These are phyloP conservation scores for Dictyostelium firmibasis DNA, from an alignment of 78 protist genomes.

Conservation along the genomic window DNA sequence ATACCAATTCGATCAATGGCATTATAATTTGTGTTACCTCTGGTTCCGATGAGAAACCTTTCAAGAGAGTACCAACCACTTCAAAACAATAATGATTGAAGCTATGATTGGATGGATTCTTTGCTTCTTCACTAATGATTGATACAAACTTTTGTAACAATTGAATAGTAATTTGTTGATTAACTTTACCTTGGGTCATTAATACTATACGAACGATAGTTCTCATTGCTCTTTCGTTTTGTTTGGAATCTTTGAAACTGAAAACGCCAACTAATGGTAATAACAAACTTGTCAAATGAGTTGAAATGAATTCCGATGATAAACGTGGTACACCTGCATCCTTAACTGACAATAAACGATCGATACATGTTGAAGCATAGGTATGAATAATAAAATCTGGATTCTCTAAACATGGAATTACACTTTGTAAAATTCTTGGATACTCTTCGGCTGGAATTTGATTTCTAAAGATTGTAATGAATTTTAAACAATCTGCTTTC, in stretches of 20 bases:
- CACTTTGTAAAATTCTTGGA: slow-evolving; percentile 12
- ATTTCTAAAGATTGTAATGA: slow-evolving; percentile 87
- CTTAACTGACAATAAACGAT: slow-evolving; percentile 81
- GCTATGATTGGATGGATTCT: slow-evolving; percentile 93
- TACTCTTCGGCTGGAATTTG: slow-evolving; percentile 71
- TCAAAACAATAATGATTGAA: slow-evolving; percentile 97
- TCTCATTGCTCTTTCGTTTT: slow-evolving; percentile 85
- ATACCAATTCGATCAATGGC: slow-evolving; percentile 38
- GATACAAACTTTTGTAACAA: slow-evolving; percentile 28
- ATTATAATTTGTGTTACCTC: slow-evolving; percentile 12
- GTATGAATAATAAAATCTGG: slow-evolving; percentile 87
- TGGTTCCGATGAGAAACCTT: slow-evolving; percentile 16
- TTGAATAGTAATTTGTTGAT: background rate
- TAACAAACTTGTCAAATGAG: slow-evolving; percentile 41
- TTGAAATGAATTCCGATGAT: background rate
- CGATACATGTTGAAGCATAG: slow-evolving; percentile 91
- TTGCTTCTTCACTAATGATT: slow-evolving; percentile 69
- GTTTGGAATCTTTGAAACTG: slow-evolving; percentile 16
- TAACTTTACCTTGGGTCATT: slow-evolving; percentile 22
- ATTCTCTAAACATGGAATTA: slow-evolving; percentile 45
- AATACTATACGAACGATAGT: slow-evolving; percentile 38
- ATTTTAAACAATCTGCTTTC: slow-evolving; percentile 93
- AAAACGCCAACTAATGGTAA: slow-evolving; percentile 74
- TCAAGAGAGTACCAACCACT: slow-evolving; percentile 87
- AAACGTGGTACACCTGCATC: slow-evolving; percentile 63